phyloP scores from a whole-genome alignment of 163 green algal genomes.

The Scenedesmus sp. region DNA sequence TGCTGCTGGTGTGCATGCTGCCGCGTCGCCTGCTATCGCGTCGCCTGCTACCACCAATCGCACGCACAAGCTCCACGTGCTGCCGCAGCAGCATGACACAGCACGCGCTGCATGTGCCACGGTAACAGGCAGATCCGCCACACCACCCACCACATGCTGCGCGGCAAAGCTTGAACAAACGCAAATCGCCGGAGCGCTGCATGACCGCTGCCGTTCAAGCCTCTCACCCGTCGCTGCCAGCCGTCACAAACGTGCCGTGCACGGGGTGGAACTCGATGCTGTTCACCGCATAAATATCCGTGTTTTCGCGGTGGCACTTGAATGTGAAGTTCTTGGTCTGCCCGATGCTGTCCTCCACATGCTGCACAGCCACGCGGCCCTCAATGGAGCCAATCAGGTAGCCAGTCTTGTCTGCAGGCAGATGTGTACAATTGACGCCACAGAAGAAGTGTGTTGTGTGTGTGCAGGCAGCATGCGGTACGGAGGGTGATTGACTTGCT shows the following conservation, averaged over 20 bases:
- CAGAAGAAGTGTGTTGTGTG: not conserved
- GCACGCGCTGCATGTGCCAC: too few relatives aligned
- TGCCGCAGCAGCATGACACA: too few relatives aligned
- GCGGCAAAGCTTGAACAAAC: too few relatives aligned
- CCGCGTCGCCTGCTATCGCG: too few relatives aligned
- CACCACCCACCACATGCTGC: too few relatives aligned
- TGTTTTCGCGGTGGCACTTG: conserved; percentile 74
- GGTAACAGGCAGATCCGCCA: too few relatives aligned
- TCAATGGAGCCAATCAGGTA: conserved; percentile 93
- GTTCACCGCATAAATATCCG: conserved; percentile 96
- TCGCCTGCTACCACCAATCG: too few relatives aligned
- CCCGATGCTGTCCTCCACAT: conserved; percentile 86
- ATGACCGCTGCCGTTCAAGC: too few relatives aligned
- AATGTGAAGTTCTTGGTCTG: conserved; percentile 78
- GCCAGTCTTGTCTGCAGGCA: conserved; percentile 62
- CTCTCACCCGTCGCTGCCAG: conserved; percentile 54
- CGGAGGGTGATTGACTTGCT: too few relatives aligned
- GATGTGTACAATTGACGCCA: not conserved
- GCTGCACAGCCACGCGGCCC: conserved; percentile 94
- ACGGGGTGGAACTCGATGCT: conserved; percentile 92
- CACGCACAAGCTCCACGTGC: too few relatives aligned
- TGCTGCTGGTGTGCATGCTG: too few relatives aligned
- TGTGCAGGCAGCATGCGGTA: not conserved
- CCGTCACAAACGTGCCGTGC: conserved; percentile 95
- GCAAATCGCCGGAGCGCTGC: too few relatives aligned